phyloP scores from a whole-genome alignment of 2,329 filamentous ascomycete genomes.

The Zymoseptoria brevis region DNA sequence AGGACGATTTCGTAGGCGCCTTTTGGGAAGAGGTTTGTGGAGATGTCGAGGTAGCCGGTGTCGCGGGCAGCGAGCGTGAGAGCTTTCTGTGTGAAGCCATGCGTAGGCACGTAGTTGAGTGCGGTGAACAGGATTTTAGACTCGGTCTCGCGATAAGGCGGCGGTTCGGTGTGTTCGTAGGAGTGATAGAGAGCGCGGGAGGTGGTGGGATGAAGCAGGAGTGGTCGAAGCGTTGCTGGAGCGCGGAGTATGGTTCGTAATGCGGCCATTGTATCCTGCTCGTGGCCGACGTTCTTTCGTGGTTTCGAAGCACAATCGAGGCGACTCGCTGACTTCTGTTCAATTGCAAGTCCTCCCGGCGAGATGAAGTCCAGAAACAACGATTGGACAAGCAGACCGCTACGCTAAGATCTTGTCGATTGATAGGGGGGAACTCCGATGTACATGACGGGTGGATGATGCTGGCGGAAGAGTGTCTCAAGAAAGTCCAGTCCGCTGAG shows the following conservation, averaged over 20 bases:
- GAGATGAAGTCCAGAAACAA: not conserved
- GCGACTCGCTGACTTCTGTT: not conserved
- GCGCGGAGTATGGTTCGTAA: slow-evolving; percentile 22
- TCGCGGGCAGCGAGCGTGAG: slow-evolving; percentile 73
- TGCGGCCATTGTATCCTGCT: not conserved
- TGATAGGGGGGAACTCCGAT: not conserved
- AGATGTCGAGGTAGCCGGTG: slow-evolving; percentile 78
- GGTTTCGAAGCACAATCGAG: not conserved
- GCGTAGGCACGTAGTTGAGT: slow-evolving; percentile 64
- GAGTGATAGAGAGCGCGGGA: slow-evolving; percentile 56
- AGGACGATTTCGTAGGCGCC: slow-evolving; percentile 75
- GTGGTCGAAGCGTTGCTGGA: slow-evolving; percentile 20
- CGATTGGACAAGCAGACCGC: not conserved
- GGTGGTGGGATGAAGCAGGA: slow-evolving; percentile 16
- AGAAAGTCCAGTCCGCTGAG: not conserved
- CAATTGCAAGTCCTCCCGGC: not conserved
- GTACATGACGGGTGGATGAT: not conserved
- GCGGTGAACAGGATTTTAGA: slow-evolving; percentile 72
- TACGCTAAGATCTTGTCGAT: not conserved
- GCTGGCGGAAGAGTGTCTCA: not conserved
- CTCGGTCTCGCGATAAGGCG: slow-evolving; percentile 62
- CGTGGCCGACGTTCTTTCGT: too few relatives aligned
- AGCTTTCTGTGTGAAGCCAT: slow-evolving; percentile 72
- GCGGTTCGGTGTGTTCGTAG: slow-evolving; percentile 55
- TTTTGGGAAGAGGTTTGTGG: slow-evolving; percentile 70